These are phyloP conservation scores for Psidium friedrichsthalianum DNA, from an alignment of 345 rosid genomes.

Conservation along the genomic window DNA sequence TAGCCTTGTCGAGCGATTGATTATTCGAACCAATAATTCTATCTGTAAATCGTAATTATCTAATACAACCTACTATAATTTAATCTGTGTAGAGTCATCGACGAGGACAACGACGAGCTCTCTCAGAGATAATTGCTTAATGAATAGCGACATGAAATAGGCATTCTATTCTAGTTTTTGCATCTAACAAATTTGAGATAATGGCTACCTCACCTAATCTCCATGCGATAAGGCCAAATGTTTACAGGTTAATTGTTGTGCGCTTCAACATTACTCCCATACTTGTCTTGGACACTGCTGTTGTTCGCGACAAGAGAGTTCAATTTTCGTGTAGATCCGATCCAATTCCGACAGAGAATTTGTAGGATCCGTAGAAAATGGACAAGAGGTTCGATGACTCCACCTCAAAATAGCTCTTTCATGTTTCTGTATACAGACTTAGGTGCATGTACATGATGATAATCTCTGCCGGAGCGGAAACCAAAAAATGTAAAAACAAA, in stretches of 20 bases:
- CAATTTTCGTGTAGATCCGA: neutral
- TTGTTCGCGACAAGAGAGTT: neutral
- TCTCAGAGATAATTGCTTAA: too few relatives aligned
- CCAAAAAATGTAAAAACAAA: neutral
- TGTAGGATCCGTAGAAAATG: neutral
- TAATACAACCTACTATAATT: too few relatives aligned
- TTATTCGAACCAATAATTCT: neutral
- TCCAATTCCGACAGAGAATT: too few relatives aligned
- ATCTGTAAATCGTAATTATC: too few relatives aligned
- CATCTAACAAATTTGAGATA: too few relatives aligned
- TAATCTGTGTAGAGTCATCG: too few relatives aligned
- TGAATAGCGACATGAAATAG: too few relatives aligned
- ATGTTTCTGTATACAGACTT: conserved; percentile 1
- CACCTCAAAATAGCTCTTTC: neutral
- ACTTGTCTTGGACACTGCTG: too few relatives aligned
- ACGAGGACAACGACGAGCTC: too few relatives aligned
- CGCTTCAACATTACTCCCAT: too few relatives aligned
- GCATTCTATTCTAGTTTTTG: too few relatives aligned
- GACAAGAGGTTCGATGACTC: neutral
- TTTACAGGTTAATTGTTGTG: too few relatives aligned
- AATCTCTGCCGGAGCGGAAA: neutral
- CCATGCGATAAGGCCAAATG: neutral
- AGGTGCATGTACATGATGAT: neutral
- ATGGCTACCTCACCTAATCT: neutral
- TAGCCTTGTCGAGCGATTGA: neutral